These are phyloP conservation scores for Petunia axillaris DNA, from an alignment of 257 asterid genomes.

Conservation along the genomic window DNA sequence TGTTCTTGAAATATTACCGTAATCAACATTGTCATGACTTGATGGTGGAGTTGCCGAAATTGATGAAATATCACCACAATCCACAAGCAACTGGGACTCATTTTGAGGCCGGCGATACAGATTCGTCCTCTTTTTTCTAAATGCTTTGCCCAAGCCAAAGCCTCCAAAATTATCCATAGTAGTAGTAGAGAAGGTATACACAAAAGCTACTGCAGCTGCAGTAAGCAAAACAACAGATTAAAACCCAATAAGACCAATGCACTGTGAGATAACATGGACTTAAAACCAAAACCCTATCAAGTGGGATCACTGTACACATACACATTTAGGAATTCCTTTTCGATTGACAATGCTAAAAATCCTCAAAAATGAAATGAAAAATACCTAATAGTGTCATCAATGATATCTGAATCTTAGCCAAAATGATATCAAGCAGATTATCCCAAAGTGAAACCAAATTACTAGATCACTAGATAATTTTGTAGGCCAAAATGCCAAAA, in stretches of 20 bases:
- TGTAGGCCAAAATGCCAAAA: background rate
- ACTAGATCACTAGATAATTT: background rate
- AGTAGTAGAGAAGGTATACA: background rate
- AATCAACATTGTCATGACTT: conserved; percentile 46
- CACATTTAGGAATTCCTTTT: background rate
- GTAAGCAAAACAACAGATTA: background rate
- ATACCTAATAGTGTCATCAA: background rate
- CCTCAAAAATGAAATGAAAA: background rate
- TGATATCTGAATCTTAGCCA: background rate
- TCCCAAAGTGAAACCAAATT: background rate
- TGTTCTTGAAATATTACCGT: conserved; percentile 37
- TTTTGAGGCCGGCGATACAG: conserved; percentile 55
- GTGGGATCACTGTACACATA: background rate
- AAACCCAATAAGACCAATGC: background rate
- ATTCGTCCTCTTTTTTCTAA: conserved; percentile 62
- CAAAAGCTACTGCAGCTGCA: conserved; percentile 16
- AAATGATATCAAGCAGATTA: background rate
- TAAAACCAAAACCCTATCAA: background rate
- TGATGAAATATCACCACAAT: conserved; percentile 51
- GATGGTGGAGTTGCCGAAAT: conserved; percentile 64
- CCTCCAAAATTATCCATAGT: conserved; percentile 57
- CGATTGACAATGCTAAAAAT: background rate
- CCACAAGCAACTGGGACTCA: conserved; percentile 54
- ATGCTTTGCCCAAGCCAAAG: conserved; percentile 38
- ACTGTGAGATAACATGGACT: background rate